phyloP scores from a whole-genome alignment of 305 asterid species.

The Solanum hybrid region DNA sequence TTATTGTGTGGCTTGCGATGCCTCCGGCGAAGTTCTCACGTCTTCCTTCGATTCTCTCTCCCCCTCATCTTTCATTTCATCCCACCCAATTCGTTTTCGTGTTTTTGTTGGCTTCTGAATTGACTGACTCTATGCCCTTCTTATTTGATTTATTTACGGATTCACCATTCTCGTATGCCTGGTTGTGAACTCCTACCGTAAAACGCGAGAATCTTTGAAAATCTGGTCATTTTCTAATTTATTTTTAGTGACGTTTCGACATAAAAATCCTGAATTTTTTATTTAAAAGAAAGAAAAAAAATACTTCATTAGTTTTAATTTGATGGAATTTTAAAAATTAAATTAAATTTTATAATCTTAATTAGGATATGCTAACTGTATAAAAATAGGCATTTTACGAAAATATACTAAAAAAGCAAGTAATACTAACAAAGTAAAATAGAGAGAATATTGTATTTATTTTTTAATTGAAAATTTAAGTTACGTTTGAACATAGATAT shows the following conservation, averaged over 20 bases:
- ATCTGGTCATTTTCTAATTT: neutral
- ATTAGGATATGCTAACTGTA: neutral
- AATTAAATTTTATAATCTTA: neutral
- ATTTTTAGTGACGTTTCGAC: neutral
- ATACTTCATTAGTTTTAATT: neutral
- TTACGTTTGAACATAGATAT: neutral
- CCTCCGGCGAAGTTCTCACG: constrained; percentile 24
- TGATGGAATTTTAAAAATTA: neutral
- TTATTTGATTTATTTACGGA: constrained; percentile 29
- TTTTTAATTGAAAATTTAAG: neutral
- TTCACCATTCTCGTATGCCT: constrained; percentile 20
- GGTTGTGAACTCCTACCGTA: neutral
- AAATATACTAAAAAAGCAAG: neutral
- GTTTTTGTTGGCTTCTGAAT: constrained; percentile 22
- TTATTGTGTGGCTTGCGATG: neutral
- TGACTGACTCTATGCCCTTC: constrained; percentile 13
- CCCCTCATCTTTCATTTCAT: constrained; percentile 28
- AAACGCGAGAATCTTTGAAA: neutral
- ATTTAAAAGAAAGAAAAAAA: neutral
- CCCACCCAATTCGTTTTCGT: constrained; percentile 17
- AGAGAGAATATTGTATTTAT: neutral
- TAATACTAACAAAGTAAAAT: neutral
- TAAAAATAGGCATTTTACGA: neutral
- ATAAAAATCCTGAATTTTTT: neutral
- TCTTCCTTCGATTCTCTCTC: constrained; percentile 13